Conservation (phyloP, 805 yeast species). For the Tetrapisispora fleetii region DNA sequence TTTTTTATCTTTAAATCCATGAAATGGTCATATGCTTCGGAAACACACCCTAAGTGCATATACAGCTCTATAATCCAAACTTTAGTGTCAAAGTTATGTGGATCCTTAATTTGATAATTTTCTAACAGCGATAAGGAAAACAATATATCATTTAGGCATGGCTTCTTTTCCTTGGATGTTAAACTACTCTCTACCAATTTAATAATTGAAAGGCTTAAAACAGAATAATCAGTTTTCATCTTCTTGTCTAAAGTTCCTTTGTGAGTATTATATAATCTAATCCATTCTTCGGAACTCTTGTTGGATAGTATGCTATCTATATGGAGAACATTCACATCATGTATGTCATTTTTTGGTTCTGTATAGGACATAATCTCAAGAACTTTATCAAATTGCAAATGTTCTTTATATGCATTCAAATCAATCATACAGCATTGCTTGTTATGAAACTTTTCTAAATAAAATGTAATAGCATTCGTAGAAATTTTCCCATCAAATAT, state of each 20-base stretch:
- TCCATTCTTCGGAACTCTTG: constrained; percentile 5
- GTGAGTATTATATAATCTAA: constrained; percentile 34
- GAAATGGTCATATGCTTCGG: constrained; percentile 43
- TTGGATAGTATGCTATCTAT: constrained; percentile 10
- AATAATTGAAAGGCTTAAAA: constrained; percentile 57
- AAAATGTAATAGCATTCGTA: constrained; percentile 29
- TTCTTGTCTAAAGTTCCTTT: constrained; percentile 31
- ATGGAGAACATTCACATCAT: constrained; percentile 39
- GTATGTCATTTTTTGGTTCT: constrained; percentile 26
- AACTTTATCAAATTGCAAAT: background rate
- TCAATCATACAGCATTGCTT: constrained; percentile 64
- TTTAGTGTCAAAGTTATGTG: constrained; percentile 61
- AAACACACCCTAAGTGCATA: constrained; percentile 44
- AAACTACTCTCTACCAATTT: constrained; percentile 38
- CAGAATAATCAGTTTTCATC: constrained; percentile 57
- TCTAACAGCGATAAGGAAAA: constrained; percentile 50
- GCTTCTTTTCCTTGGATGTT: constrained; percentile 9
- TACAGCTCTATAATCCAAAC: constrained; percentile 65
- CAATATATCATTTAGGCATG: constrained; percentile 20
- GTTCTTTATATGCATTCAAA: constrained; percentile 31
- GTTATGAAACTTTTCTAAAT: constrained; percentile 37
- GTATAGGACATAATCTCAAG: background rate
- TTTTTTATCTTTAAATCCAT: constrained; percentile 53
- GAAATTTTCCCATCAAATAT: constrained; percentile 13
- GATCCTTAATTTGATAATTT: constrained; percentile 42